phyloP scores from a whole-genome alignment of 257 asterid species.

The Henckelia pumila region DNA sequence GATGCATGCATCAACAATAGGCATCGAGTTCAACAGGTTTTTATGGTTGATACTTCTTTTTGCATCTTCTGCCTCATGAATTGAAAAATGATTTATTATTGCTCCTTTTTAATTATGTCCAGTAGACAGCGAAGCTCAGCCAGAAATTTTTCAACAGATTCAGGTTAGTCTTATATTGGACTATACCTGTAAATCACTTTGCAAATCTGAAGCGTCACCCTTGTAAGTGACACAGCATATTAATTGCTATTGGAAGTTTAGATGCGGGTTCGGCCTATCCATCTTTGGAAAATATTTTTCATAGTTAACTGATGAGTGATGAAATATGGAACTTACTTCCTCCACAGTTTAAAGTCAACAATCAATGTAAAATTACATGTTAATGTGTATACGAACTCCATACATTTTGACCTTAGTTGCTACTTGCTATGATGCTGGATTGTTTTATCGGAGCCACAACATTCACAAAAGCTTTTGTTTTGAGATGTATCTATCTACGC shows the following conservation, averaged over 20 bases:
- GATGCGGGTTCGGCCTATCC: too few relatives aligned
- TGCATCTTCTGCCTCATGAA: neutral
- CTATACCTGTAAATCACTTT: neutral
- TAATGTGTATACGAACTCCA: neutral
- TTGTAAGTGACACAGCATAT: slow-evolving; percentile 10
- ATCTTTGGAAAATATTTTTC: too few relatives aligned
- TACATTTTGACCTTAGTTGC: neutral
- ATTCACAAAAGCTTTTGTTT: slow-evolving; percentile 11
- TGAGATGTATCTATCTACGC: slow-evolving; percentile 23
- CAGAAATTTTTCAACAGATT: slow-evolving; percentile 57
- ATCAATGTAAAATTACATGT: slow-evolving; percentile 1
- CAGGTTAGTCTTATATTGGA: slow-evolving; percentile 52
- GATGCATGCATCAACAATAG: slow-evolving; percentile 34
- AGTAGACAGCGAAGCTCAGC: slow-evolving; percentile 41
- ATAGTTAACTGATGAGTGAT: too few relatives aligned
- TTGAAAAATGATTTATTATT: slow-evolving; percentile 11
- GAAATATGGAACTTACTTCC: neutral
- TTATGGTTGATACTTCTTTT: slow-evolving; percentile 33
- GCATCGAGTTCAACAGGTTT: slow-evolving; percentile 47
- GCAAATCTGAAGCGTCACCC: slow-evolving; percentile 12
- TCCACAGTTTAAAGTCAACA: neutral
- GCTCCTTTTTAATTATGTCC: slow-evolving; percentile 26
- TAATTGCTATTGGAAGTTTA: slow-evolving; percentile 21
- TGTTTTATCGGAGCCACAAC: neutral
- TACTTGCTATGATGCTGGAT: slow-evolving; percentile 21